Evolutionary conservation across 768 basidiomycete genomes (phyloP).

Genomic region (Boletus barrowsii): DNA sequence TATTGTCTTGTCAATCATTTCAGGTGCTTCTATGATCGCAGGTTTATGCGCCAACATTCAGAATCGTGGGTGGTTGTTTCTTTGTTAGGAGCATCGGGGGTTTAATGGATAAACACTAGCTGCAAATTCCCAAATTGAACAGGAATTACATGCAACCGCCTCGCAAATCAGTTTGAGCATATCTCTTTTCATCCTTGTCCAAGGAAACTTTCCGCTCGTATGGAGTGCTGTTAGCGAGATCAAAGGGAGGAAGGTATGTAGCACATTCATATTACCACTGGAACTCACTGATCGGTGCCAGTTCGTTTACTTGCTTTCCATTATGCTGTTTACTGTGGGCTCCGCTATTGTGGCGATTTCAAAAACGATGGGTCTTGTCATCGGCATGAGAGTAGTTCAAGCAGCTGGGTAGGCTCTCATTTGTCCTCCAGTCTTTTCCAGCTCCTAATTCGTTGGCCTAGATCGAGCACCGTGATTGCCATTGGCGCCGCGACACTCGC

Average conservation of each 20-base stretch:
- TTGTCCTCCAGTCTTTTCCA: not conserved
- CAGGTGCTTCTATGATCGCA: conserved; percentile 30
- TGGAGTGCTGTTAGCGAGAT: conserved; percentile 44
- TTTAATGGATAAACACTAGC: conserved; percentile 39
- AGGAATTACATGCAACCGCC: conserved; percentile 56
- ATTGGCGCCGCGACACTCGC: conserved; percentile 73
- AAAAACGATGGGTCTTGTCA: conserved; percentile 52
- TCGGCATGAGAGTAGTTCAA: conserved; percentile 67
- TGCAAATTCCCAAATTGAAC: conserved; percentile 64
- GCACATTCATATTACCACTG: not conserved
- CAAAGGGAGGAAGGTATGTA: conserved; percentile 63
- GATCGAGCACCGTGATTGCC: conserved; percentile 64
- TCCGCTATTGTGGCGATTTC: conserved; percentile 59
- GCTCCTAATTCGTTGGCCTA: conserved; percentile 19
- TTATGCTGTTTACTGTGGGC: conserved; percentile 51
- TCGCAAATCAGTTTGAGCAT: conserved; percentile 65
- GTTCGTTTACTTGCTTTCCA: conserved; percentile 55
- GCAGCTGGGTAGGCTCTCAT: conserved; percentile 50
- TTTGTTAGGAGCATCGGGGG: too few relatives aligned
- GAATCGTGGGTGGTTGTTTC: conserved; percentile 21
- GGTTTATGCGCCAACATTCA: conserved; percentile 29
- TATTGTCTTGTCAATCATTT: conserved; percentile 21
- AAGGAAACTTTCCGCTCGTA: conserved; percentile 49
- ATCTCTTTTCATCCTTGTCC: conserved; percentile 68
- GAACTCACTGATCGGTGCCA: conserved; percentile 14